Evolutionary conservation across 2,329 filamentous ascomycete species (phyloP), one percentile per base, ranked within the genome.

Genomic region (Ascochyta lentis): DNA sequence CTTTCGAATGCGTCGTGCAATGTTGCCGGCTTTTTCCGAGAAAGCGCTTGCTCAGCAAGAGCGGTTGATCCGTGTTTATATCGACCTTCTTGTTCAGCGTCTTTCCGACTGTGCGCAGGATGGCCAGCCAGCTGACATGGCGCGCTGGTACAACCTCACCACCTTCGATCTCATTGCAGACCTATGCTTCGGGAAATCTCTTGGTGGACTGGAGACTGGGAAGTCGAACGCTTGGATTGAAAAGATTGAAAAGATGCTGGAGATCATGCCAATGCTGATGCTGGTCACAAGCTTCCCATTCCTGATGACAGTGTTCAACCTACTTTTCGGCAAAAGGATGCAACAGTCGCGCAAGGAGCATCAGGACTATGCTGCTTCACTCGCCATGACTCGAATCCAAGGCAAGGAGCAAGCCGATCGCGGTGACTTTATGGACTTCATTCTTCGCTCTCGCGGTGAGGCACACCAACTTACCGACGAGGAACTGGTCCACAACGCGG

Each of bases 1-100:
- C 56, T 60, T 65, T 13, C 73, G 77, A 3, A 68, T 71, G 56
- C 73, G 79, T 16, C 71, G 74, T 22, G 65, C 78, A 6, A 75
- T 80, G 29, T 70, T 69, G 1, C 68, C 78, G 37, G 77, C 73
- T 0, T 65, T 65, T n/a, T 59, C 57, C 12, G 59, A 59, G 5
- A 56, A 51, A 22, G 59, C 60, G 2, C 51, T 65, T 10, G 38
- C 42, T 12, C 50, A 60, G 33, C 61, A 65, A 27, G 61, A 65
- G 23, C 35, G 33, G 3, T 42, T 65, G 37, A 55, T 65, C 9
- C 44, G 44, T 5, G 45, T 51, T 13, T 60, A 60, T 39, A 42
- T 65, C 16, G 57, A 60, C 23, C 41, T 54, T 4, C 49, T 63
- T 7, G 27, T 61, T 9, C n/a, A 49, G 16, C 50, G 50, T n/a